Base-by-base conservation (phyloP, 2,329 filamentous ascomycete species). In the Anthostomella pinea region DNA sequence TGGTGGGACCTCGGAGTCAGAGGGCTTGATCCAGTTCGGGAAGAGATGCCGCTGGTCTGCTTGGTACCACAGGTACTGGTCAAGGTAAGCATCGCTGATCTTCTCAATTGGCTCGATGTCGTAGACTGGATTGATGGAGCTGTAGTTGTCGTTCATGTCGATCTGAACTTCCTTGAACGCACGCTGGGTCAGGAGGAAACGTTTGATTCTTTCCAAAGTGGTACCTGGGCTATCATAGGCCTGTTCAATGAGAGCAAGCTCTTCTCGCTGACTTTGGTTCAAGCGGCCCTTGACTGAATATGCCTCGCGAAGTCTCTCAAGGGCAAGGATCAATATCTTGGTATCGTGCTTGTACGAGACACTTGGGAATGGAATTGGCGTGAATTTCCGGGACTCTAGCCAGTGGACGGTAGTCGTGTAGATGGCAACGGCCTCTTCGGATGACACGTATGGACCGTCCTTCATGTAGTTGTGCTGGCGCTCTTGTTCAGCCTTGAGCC, bases 111-210 rank as follows among this genome's bases (percentile, higher is more conserved):
- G 93, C 66, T 98, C 94, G 42, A 98, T 93, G 51, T 98, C 93
- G 59, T 98, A 98, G 1, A 98, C 93, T 0, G 93, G 94, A 59
- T 98, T 98, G 71, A 98, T 98, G 13, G 88, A 91, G 72, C 83
- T 97, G 69, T 98, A 98, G 59, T 98, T 98, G 68, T 98, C 93
- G 63, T 98, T 98, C 93, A 98, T 98, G 60, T 98, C 93, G 51
- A 98, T 98, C 37, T 91, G 93, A 28, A 98, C 93, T 66, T 98
- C 93, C 68, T 98, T 98, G 77, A 98, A 98, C 2, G 94, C 93
- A 62, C 93, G 81, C 60, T 98, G 93, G 0, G 94, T 98, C 28
- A 98, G 79, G 45, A 98, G 72, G 72, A 97, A 97, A 31, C 93
- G 85, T 73, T 98, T 98, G 69, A 98, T 98, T 40, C 93, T 79